Base-by-base conservation (phyloP, 2,329 filamentous ascomycete genomes). In the Chaetomiaceae sp. region DNA sequence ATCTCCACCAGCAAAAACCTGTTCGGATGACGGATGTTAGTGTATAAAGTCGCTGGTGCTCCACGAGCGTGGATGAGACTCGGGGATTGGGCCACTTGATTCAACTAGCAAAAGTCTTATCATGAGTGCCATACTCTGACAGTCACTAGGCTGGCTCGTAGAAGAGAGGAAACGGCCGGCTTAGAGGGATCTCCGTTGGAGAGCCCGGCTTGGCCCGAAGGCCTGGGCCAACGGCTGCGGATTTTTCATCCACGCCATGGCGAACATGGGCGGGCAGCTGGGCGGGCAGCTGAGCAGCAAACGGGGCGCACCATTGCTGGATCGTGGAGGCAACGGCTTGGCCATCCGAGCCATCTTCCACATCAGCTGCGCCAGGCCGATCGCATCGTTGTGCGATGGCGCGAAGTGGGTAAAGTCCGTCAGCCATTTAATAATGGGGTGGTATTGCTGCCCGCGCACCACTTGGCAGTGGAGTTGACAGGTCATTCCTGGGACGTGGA, bases 381-480 rank as follows among this genome's bases (percentile, higher is more conserved):
- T 11, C 12, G 20, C 46, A 36, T 44, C 18, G 40, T 36, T 34
- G 27, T 34, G 3, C 15, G 12, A 24, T 33, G 41, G 46, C 41
- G 41, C 30, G 26, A 48, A 48, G 41, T 44, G 41, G 46, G 40
- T 48, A 48, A 48, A 44, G n/a, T 37, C 24, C 29, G 22, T 24
- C 22, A 24, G 22, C 22, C 22, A 24, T 24, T 24, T 5, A 24
- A 24, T 24, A 24, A 24, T 9, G 22, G 9, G 22, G 22, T 24
- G 22, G 22, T 24, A 24, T 24, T 24, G 9, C 22, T 24, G 22
- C 22, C 22, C 22, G 22, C 22, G 22, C 22, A 5, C 5, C 6
- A 24, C 22, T 24, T 24, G 22, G 22, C 46, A 18, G 38, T 38
- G 46, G 35, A 38, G 24, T 40, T 39, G 37, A 40, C 36, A 44